A percentile compares a stretch with the other conserved stretches of the same genome.
Evolutionary conservation across 2,329 filamentous ascomycete genomes (phyloP).

Genomic region (Sporothrix phasma): DNA sequence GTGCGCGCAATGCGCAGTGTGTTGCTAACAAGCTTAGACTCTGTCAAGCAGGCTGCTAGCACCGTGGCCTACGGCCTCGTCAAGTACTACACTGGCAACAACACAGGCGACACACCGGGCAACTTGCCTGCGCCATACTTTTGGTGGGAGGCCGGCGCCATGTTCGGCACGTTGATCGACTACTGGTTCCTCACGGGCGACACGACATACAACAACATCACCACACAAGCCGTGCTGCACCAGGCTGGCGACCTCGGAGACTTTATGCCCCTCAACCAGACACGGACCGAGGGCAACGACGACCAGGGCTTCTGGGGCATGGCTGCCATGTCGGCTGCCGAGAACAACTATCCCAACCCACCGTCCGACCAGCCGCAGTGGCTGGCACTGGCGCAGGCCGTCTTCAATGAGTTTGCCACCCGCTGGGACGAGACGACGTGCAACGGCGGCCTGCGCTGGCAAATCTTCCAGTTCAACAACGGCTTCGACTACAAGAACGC

Average conservation of each 20-base stretch:
- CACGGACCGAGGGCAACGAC: constrained; percentile 55
- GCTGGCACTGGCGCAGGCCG: constrained; percentile 67
- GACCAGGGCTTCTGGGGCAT: constrained; percentile 82
- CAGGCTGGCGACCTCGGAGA: constrained; percentile 50
- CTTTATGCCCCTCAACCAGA: constrained; percentile 60
- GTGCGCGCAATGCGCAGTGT: not conserved
- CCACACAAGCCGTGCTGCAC: constrained; percentile 48
- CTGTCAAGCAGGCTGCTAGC: constrained; percentile 39
- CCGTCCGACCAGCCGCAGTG: constrained; percentile 55
- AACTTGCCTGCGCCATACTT: constrained; percentile 54
- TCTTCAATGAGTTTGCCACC: constrained; percentile 66
- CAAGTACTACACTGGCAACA: constrained; percentile 46
- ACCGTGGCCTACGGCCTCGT: constrained; percentile 31
- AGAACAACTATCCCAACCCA: constrained; percentile 64
- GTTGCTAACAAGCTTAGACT: constrained; percentile 31
- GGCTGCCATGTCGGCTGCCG: constrained; percentile 67
- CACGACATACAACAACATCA: constrained; percentile 50
- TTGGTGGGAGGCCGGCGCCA: constrained; percentile 67
- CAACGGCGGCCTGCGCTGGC: constrained; percentile 71
- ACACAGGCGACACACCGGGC: constrained; percentile 47
- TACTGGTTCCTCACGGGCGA: constrained; percentile 65
- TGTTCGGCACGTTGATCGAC: constrained; percentile 62
- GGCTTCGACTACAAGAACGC: constrained; percentile 62
- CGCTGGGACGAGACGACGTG: constrained; percentile 62
- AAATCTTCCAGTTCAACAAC: constrained; percentile 69